Evolutionary conservation across 805 yeast species (phyloP).

Genomic region (Pichia phayaonensis): DNA sequence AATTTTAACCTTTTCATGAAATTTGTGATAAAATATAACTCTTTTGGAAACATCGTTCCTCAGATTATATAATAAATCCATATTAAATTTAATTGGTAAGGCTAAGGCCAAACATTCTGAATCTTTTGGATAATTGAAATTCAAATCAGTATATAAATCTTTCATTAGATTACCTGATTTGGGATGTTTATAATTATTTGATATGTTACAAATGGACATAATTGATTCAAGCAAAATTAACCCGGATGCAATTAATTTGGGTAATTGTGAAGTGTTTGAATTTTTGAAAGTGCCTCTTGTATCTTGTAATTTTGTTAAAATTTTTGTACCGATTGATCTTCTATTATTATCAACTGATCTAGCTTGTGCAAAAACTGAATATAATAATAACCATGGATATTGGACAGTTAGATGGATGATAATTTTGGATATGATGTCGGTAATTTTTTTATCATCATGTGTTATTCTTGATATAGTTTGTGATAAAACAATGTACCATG

Average conservation of each 20-base stretch:
- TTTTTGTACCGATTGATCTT: conserved; percentile 36
- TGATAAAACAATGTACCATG: conserved; percentile 81
- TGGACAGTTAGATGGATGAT: conserved; percentile 47
- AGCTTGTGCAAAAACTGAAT: conserved; percentile 69
- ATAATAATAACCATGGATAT: conserved; percentile 80
- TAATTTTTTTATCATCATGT: conserved; percentile 52
- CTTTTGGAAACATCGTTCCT: conserved; percentile 10
- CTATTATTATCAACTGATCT: conserved; percentile 49
- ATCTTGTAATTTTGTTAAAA: conserved; percentile 30
- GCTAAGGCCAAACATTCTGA: conserved; percentile 40
- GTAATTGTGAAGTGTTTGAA: conserved; percentile 8
- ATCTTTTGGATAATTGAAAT: conserved; percentile 25
- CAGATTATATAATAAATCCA: conserved; percentile 54
- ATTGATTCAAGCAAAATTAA: conserved; percentile 35
- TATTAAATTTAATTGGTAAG: conserved; percentile 65
- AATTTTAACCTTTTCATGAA: conserved; percentile 62
- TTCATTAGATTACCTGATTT: conserved; percentile 3
- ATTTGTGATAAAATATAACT: conserved; percentile 39
- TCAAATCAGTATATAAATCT: conserved; percentile 33
- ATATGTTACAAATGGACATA: conserved; percentile 32
- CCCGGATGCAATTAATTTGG: conserved; percentile 22
- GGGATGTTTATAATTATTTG: conserved; percentile 7
- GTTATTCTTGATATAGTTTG: conserved; percentile 76
- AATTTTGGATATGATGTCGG: conserved; percentile 47
- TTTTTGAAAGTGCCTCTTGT: conserved; percentile 8